Percentiles rank a stretch among this genome's conserved stretches.
Conservation (phyloP, 352 stramenopile species). For the Peronospora belbahrii region DNA sequence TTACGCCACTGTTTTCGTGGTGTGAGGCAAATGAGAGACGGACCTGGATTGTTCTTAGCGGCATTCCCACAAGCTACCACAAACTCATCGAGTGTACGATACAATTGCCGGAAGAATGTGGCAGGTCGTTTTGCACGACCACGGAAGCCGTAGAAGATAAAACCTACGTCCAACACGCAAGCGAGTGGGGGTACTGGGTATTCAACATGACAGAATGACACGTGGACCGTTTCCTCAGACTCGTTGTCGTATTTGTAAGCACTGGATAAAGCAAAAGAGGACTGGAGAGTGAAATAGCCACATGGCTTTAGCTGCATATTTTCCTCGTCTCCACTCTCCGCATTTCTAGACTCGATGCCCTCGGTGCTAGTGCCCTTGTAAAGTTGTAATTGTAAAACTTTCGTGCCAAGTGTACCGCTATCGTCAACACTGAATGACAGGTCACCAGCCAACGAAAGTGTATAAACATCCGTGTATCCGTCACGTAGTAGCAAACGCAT, state of each 20-base stretch:
- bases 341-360: background rate
- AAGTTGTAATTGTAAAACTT: constrained; percentile 19
- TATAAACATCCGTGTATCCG: constrained; percentile 29
- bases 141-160: constrained; percentile 44
- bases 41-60: background rate
- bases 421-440: constrained; percentile 6
- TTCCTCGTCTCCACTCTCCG: constrained; percentile 9
- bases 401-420: constrained; percentile 1
- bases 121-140: constrained; percentile 44
- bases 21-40: constrained; percentile 36
- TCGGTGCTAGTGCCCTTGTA: constrained; percentile 16
- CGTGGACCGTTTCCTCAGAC: constrained; percentile 8
- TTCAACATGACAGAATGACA: constrained; percentile 10
- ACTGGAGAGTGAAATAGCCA: constrained; percentile 19
- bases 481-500: constrained; percentile 19
- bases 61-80: constrained; percentile 7
- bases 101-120: constrained; percentile 35
- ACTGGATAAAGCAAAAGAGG: constrained; percentile 7
- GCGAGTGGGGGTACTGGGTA: constrained; percentile 15
- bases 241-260: constrained; percentile 1
- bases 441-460: constrained; percentile 13
- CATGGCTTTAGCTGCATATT: constrained; percentile 6
- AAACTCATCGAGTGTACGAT: constrained; percentile 27
- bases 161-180: constrained; percentile 41
- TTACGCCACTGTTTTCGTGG: constrained; percentile 62